These are phyloP conservation scores for Nakazawaea ishiwadae DNA, from an alignment of 805 yeast genomes.

Conservation along the genomic window DNA sequence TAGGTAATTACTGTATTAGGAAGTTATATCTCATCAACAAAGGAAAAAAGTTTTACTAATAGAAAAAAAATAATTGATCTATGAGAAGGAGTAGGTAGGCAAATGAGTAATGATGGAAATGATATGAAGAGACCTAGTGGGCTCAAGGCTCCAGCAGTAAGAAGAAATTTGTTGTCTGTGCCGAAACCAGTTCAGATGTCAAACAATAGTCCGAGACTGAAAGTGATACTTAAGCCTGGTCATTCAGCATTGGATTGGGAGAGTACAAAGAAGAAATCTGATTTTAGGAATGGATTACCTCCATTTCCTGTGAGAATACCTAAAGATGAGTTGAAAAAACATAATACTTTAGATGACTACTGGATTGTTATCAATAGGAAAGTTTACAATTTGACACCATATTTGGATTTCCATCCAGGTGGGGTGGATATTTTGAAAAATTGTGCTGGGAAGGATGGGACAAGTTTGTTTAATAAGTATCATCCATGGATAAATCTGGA, in stretches of 20 bases:
- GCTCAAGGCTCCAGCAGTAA: too few relatives aligned
- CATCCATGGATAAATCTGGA: slow-evolving; percentile 78
- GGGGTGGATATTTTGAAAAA: slow-evolving; percentile 75
- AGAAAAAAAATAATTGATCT: neutral
- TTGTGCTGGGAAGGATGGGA: slow-evolving; percentile 83
- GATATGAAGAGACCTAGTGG: neutral
- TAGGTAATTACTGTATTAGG: slow-evolving; percentile 1
- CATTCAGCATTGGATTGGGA: slow-evolving; percentile 92
- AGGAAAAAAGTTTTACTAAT: neutral
- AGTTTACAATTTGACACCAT: slow-evolving; percentile 84
- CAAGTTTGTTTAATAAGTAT: slow-evolving; percentile 66
- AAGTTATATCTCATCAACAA: neutral
- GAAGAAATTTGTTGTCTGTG: neutral
- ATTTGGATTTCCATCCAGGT: slow-evolving; percentile 88
- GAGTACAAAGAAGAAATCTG: slow-evolving; percentile 40
- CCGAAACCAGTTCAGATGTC: slow-evolving; percentile 7
- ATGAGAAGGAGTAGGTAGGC: neutral
- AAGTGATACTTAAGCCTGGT: slow-evolving; percentile 70
- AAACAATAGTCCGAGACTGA: slow-evolving; percentile 28
- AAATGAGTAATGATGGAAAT: neutral
- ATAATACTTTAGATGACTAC: slow-evolving; percentile 59
- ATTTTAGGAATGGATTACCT: slow-evolving; percentile 47
- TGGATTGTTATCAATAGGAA: slow-evolving; percentile 82
- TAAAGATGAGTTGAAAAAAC: slow-evolving; percentile 53
- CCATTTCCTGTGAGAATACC: slow-evolving; percentile 57